phyloP scores from a whole-genome alignment of 805 yeast genomes.

The Metschnikowia arizonensis region DNA sequence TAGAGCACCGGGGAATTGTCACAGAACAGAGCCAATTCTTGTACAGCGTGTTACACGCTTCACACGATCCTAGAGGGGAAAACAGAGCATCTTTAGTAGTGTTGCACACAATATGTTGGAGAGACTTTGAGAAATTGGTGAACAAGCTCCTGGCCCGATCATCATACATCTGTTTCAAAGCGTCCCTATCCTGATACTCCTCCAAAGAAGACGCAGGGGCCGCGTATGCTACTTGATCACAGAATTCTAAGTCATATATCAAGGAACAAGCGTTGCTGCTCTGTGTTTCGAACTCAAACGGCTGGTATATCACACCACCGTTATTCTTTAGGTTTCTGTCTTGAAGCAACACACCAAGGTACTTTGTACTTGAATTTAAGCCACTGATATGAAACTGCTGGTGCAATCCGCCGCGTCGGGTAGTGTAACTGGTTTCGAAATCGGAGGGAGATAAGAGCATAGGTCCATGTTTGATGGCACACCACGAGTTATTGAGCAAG shows the following conservation, averaged over 20 bases:
- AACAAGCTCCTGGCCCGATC: slow-evolving; percentile 52
- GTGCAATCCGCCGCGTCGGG: slow-evolving; percentile 45
- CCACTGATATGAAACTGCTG: slow-evolving; percentile 63
- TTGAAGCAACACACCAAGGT: slow-evolving; percentile 60
- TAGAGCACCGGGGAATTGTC: slow-evolving; percentile 81
- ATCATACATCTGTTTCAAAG: slow-evolving; percentile 51
- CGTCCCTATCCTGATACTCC: slow-evolving; percentile 11
- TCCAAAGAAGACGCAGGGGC: slow-evolving; percentile 52
- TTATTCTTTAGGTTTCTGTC: slow-evolving; percentile 29
- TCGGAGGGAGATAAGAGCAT: slow-evolving; percentile 23
- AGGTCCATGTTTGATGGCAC: slow-evolving; percentile 63
- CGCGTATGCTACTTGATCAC: slow-evolving; percentile 79
- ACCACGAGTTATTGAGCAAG: slow-evolving; percentile 54
- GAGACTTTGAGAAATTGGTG: slow-evolving; percentile 65
- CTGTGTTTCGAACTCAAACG: slow-evolving; percentile 55
- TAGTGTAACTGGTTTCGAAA: slow-evolving; percentile 36
- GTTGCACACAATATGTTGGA: slow-evolving; percentile 76
- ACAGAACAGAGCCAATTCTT: slow-evolving; percentile 88
- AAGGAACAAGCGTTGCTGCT: slow-evolving; percentile 60
- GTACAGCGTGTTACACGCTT: slow-evolving; percentile 66
- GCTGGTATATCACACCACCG: slow-evolving; percentile 64
- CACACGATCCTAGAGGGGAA: slow-evolving; percentile 72
- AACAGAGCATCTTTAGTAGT: slow-evolving; percentile 59
- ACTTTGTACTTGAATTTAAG: slow-evolving; percentile 55
- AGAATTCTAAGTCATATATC: slow-evolving; percentile 70